A percentile compares a stretch with the other conserved stretches of the same genome.
phyloP scores from a whole-genome alignment of 805 yeast species.

The Sugiyamaella qingdaonensis region DNA sequence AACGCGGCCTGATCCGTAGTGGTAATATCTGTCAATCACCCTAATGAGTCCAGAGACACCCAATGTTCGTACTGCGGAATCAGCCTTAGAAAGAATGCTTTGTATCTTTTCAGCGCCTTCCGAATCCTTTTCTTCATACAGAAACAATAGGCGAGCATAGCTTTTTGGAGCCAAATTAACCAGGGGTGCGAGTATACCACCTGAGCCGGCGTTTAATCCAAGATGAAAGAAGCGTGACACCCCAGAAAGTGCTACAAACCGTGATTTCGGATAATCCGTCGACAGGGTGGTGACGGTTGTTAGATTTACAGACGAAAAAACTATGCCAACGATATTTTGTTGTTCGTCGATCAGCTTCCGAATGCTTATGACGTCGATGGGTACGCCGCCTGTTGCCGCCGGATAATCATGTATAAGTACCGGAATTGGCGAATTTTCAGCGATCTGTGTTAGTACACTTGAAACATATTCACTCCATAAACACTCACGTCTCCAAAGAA shows the following conservation, averaged over 20 bases:
- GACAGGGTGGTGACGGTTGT: background rate
- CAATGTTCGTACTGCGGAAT: background rate
- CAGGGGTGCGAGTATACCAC: background rate
- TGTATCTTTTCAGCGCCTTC: background rate
- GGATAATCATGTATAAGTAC: conserved; percentile 43
- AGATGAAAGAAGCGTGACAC: background rate
- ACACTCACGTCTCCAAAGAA: conserved; percentile 30
- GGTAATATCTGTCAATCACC: background rate
- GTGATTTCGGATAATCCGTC: background rate
- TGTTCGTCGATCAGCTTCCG: background rate
- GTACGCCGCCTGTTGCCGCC: conserved; percentile 39
- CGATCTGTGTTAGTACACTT: conserved; percentile 25
- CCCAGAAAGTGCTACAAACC: background rate
- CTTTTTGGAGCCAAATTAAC: background rate
- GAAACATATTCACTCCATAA: background rate
- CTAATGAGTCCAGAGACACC: background rate
- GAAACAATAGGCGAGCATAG: background rate
- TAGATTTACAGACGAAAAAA: background rate
- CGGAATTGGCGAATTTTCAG: conserved; percentile 39
- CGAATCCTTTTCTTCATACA: background rate
- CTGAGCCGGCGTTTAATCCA: background rate
- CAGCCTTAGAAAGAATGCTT: background rate
- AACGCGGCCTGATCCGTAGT: background rate
- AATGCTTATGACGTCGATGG: conserved; percentile 31
- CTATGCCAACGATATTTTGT: background rate